Evolutionary conservation across 2,329 filamentous ascomycete species (phyloP).

Genomic region (Alternaria sp.): DNA sequence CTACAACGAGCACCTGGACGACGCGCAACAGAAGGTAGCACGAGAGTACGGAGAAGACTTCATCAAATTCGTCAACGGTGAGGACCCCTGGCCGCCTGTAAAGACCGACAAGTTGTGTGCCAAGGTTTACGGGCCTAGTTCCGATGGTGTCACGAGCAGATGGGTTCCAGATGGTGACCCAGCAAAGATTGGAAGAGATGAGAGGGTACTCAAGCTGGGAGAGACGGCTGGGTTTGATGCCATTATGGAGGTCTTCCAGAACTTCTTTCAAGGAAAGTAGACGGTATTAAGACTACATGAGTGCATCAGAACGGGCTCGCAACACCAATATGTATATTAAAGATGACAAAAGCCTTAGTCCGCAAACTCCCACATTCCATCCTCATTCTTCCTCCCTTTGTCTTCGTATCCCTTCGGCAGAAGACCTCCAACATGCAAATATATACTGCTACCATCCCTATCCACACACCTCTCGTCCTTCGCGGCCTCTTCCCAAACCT

Average conservation of each 20-base stretch:
- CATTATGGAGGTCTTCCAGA: constrained; percentile 31
- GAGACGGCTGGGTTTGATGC: constrained; percentile 34
- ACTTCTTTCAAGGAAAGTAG: constrained; percentile 34
- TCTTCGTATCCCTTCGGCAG: constrained; percentile 38
- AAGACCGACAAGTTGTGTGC: constrained; percentile 27
- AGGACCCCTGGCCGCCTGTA: constrained; percentile 42
- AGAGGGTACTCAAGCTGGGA: constrained; percentile 33
- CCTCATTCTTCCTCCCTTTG: constrained; percentile 26
- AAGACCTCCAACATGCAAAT: constrained; percentile 38
- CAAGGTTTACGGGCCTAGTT: constrained; percentile 41
- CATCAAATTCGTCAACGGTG: constrained; percentile 42
- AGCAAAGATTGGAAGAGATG: constrained; percentile 34
- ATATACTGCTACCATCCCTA: constrained; percentile 40
- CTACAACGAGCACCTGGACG: constrained; percentile 36
- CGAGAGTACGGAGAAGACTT: constrained; percentile 38
- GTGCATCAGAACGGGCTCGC: not conserved
- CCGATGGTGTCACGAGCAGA: constrained; percentile 31
- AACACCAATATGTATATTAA: not conserved
- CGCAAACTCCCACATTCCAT: constrained; percentile 35
- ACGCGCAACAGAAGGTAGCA: constrained; percentile 32
- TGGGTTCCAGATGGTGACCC: constrained; percentile 35
- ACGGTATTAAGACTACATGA: not conserved
- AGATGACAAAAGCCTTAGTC: not conserved
- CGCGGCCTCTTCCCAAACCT: constrained; percentile 34
- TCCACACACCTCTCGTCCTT: constrained; percentile 32